phyloP scores from a whole-genome alignment of 2,329 filamentous ascomycete species.

The Alternaria hordeiaustralica region DNA sequence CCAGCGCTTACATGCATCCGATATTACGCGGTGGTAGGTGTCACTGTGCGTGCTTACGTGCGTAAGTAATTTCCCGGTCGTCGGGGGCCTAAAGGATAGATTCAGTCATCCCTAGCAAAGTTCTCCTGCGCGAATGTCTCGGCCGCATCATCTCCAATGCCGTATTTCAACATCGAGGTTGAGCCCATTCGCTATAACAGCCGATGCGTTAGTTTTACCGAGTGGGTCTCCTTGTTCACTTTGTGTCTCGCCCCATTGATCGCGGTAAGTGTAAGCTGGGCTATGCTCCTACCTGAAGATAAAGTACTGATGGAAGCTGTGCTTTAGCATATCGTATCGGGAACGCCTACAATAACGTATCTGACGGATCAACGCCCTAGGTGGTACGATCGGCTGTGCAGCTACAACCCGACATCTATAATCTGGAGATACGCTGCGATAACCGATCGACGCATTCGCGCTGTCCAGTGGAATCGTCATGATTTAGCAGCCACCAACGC shows the following conservation, averaged over 20 bases:
- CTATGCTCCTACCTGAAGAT: neutral
- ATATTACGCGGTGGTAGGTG: neutral
- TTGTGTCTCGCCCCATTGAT: slow-evolving; percentile 43
- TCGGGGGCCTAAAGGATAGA: neutral
- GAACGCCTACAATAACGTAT: slow-evolving; percentile 28
- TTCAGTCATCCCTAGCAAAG: neutral
- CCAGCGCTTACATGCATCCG: neutral
- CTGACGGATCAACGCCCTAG: slow-evolving; percentile 20
- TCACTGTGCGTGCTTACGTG: neutral
- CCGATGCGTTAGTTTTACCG: slow-evolving; percentile 24
- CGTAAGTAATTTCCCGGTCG: neutral
- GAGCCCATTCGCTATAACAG: slow-evolving; percentile 8
- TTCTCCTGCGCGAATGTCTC: neutral
- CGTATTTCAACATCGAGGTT: neutral
- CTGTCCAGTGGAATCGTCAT: slow-evolving; percentile 31
- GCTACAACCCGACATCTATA: slow-evolving; percentile 49
- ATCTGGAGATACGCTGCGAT: slow-evolving; percentile 49
- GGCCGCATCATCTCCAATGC: neutral
- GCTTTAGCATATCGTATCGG: slow-evolving; percentile 32
- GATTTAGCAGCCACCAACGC: slow-evolving; percentile 45
- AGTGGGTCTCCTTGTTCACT: slow-evolving; percentile 42
- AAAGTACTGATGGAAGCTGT: neutral
- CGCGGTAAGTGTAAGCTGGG: slow-evolving; percentile 8
- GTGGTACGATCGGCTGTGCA: slow-evolving; percentile 40
- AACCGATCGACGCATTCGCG: slow-evolving; percentile 41